phyloP scores from a whole-genome alignment of 306 rosid species.

The Begonia masoniana region DNA sequence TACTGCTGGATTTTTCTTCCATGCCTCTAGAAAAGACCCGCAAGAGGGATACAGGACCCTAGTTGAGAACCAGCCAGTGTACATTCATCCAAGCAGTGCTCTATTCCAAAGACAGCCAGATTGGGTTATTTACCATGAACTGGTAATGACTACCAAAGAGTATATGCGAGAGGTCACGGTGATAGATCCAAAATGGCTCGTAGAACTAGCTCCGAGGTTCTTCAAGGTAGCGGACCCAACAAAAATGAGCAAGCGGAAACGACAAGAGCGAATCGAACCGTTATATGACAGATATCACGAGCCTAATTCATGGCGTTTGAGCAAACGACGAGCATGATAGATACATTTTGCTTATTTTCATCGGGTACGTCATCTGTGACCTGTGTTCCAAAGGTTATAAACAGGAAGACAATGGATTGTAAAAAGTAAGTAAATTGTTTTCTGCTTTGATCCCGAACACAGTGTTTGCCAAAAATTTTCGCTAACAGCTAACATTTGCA shows the following conservation, averaged over 20 bases:
- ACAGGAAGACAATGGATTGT: too few relatives aligned
- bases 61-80: conserved; percentile 66
- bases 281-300: conserved; percentile 73
- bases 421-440: too few relatives aligned
- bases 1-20: conserved; percentile 70
- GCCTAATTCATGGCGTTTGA: conserved; percentile 82
- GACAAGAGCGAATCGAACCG: conserved; percentile 59
- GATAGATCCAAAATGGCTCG: conserved; percentile 65
- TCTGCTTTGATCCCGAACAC: too few relatives aligned
- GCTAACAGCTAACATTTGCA: too few relatives aligned
- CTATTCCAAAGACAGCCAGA: conserved; percentile 74
- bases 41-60: conserved; percentile 77
- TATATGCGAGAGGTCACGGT: conserved; percentile 77
- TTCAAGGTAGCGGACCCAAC: too few relatives aligned
- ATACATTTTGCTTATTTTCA: too few relatives aligned
- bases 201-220: too few relatives aligned
- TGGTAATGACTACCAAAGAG: conserved; percentile 76
- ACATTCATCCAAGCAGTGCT: conserved; percentile 64
- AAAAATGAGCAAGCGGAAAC: conserved; percentile 48
- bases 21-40: conserved; percentile 63
- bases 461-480: too few relatives aligned
- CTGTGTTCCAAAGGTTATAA: too few relatives aligned
- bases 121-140: conserved; percentile 80
- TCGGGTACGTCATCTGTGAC: too few relatives aligned
- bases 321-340: conserved; percentile 12